Base-by-base conservation (phyloP, 306 rosid species). In the Trifolium dubium region DNA sequence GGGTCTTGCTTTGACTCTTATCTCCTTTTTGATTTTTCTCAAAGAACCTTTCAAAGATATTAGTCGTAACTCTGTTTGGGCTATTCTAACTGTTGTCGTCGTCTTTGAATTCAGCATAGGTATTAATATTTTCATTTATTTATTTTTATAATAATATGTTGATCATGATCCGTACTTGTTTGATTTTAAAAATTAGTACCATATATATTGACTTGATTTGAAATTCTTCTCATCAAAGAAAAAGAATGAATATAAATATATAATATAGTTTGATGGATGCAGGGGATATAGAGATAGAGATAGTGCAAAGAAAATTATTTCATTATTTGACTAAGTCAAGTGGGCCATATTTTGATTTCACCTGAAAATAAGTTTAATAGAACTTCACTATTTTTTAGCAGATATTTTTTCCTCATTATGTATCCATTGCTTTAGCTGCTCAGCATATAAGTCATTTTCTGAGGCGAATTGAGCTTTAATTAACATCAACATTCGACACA, bases 101-200 rank as follows among this genome's bases (percentile, higher is more conserved):
- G 98, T 92, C 55, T 92, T 95, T 47, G 98, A 95, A 79, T 95
- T 95, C 83, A 92, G 90, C 54, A 92, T 95, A 79, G 99, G 98
- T 79, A 28, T 11, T 56, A 1, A 4, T 56, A 8, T 56, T 5
- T 23, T 19, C 28, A 10, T 55, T 10, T 1, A 1, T 28, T 56
- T 56, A 19, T 19, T 8, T 47, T 0, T 4, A 32, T 35, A 35
- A 35, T 2, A 35, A 5, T 35, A 5, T 35, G 39, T 35, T 35
- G 8, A 34, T 34, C 3, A 34, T 34, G 39, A 34, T 34, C 8
- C 39, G 2, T 73, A 41, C 15, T 4, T 55, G 54, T 23, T 37
- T 64, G 64, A 71, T 39, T 39, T 30, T 8, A 37, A 6, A 37
- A 37, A 37, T 37, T 44, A 44, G n/a, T 11, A 11, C 50, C 11